Evolutionary conservation across 352 stramenopile genomes (phyloP), one percentile per base, ranked within the genome.

Genomic region (Phytophthora sansomeana): DNA sequence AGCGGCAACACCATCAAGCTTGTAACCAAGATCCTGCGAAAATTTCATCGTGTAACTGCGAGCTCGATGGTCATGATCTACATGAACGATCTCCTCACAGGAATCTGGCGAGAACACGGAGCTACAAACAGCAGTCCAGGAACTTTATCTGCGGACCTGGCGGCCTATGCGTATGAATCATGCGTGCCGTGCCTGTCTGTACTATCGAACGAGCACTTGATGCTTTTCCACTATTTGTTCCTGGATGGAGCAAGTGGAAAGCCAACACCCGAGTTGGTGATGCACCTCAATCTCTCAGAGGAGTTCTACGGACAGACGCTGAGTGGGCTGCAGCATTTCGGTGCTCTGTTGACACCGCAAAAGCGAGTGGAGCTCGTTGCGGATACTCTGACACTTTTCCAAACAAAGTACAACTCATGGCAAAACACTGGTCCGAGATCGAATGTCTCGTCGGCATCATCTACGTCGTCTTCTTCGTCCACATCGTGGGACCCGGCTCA

Each of bases 11-110:
- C 76, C 4, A 81, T 94, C 65, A 92, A 92, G 53, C 68, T 87
- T 41, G 63, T 90, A 14, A 92, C 82, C 0, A 94, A 92, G 50
- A 79, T 94, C 17, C 56, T 94, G 41, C 82, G 87, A 48, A 91
- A 90, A 39, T 39, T 92, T 5, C 74, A 92, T 49, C 69, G 70
- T 17, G 75, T 92, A 35, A 82, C 69, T 5, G 53, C 84, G 11
- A 92, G 82, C 56, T 51, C 81, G 4, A 81, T 93, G 33, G 79
- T 94, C 7, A 75, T 92, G 55, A 77, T 93, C 41, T 92, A 84
- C 49, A 58, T 94, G 6, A 87, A 86, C 50, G 43, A 80, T 5
- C 57, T 78, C 39, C 67, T 92, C 0, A 52, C 52, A 0, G 63
- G 53, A 19, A 83, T 91, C 30, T 91, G 81, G 81, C 47, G 41